Conservation (phyloP, 2,329 filamentous ascomycete species). For the Balansia obtecta region DNA sequence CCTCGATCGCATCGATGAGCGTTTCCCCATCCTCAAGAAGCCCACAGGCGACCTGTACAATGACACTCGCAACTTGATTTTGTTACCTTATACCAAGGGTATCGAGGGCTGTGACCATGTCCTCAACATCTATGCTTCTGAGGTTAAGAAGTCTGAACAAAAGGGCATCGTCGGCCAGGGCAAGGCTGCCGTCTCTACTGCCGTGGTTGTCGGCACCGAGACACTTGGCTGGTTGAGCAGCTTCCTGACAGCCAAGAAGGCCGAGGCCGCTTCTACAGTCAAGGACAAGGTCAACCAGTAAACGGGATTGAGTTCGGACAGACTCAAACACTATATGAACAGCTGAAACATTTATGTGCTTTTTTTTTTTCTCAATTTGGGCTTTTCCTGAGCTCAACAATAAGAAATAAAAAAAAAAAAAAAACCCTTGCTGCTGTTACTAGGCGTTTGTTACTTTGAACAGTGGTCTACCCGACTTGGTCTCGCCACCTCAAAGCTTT, state of each 20-base stretch:
- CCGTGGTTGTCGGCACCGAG: constrained; percentile 54
- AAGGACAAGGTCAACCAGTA: constrained; percentile 40
- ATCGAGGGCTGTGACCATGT: constrained; percentile 51
- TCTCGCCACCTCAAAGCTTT: too few relatives aligned
- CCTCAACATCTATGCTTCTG: constrained; percentile 40
- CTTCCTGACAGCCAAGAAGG: constrained; percentile 49
- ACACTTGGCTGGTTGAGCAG: constrained; percentile 47
- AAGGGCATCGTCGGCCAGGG: constrained; percentile 53
- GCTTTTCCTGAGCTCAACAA: background rate
- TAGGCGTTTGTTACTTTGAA: constrained; percentile 2
- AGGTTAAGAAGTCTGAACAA: constrained; percentile 51
- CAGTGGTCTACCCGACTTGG: background rate
- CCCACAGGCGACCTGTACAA: constrained; percentile 58
- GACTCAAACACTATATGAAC: background rate
- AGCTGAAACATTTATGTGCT: background rate
- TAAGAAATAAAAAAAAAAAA: too few relatives aligned
- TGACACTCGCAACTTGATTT: constrained; percentile 48
- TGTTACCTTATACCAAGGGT: constrained; percentile 50
- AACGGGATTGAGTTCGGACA: background rate
- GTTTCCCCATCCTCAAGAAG: constrained; percentile 63
- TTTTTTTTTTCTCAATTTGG: background rate
- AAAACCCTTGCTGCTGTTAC: background rate
- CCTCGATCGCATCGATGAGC: constrained; percentile 56
- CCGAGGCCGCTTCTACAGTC: constrained; percentile 41
- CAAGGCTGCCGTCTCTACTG: constrained; percentile 58